A percentile compares a stretch with the other conserved stretches of the same genome.
phyloP scores from a whole-genome alignment of 768 basidiomycete genomes.

The Mycena leptocephala region DNA sequence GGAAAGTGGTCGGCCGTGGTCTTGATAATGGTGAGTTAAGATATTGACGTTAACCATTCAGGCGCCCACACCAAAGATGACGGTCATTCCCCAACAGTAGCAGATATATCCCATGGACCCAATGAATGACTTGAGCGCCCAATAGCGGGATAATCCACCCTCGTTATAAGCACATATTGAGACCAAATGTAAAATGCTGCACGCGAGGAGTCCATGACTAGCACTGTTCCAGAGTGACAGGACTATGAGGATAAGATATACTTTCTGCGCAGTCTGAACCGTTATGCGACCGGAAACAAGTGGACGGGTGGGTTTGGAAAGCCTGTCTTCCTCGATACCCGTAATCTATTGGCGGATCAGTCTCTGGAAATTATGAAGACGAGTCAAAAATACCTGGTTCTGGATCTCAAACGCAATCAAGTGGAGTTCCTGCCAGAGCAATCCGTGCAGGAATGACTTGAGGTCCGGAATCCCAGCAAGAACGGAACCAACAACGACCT shows the following conservation, averaged over 20 bases:
- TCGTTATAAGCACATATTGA: conserved; percentile 33
- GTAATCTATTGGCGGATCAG: conserved; percentile 8
- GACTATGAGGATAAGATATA: conserved; percentile 18
- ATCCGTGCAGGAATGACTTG: conserved; percentile 11
- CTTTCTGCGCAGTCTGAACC: conserved; percentile 17
- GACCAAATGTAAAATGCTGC: conserved; percentile 28
- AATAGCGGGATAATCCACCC: neutral
- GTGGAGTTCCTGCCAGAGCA: conserved; percentile 34
- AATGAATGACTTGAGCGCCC: conserved; percentile 30
- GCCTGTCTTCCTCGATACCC: conserved; percentile 29
- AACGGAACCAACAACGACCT: conserved; percentile 25
- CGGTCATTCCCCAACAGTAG: conserved; percentile 36
- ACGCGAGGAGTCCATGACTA: conserved; percentile 12
- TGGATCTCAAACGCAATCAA: conserved; percentile 27
- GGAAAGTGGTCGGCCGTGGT: conserved; percentile 22
- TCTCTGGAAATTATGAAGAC: neutral
- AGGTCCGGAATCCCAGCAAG: conserved; percentile 23
- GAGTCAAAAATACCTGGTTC: conserved; percentile 4
- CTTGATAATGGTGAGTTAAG: neutral
- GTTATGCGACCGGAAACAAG: conserved; percentile 29
- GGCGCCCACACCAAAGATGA: conserved; percentile 21
- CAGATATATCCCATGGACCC: conserved; percentile 30
- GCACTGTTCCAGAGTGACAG: conserved; percentile 23
- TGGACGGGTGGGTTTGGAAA: conserved; percentile 30
- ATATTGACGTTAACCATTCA: neutral